Evolutionary conservation across 148 eudicot species (phyloP).

Genomic region (Linanthus parryae): DNA sequence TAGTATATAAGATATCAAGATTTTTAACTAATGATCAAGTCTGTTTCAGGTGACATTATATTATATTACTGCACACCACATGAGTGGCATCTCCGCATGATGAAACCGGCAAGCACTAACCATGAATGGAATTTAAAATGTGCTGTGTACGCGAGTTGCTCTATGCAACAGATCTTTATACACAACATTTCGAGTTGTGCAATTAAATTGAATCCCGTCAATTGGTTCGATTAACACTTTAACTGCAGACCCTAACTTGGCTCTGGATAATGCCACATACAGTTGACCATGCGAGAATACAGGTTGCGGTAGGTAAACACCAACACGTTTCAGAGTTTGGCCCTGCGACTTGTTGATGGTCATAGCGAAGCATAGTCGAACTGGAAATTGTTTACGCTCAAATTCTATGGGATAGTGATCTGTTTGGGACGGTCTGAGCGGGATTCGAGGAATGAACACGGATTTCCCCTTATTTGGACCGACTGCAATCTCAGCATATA

Average conservation of each 20-base stretch:
- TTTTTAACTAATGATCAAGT: too few species aligned
- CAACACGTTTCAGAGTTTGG: not conserved
- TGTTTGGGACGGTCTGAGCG: not conserved
- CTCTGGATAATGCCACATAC: not conserved
- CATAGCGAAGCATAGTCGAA: not conserved
- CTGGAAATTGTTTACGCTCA: not conserved
- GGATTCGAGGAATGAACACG: not conserved
- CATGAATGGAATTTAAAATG: too few species aligned
- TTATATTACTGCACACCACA: too few species aligned
- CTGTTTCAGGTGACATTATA: too few species aligned
- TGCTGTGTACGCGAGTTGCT: too few species aligned
- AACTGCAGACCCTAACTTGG: not conserved
- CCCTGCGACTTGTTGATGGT: slow-evolving; percentile 2
- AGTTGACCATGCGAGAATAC: slow-evolving; percentile 1
- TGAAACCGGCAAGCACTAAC: too few species aligned
- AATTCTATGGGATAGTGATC: not conserved
- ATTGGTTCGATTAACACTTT: not conserved
- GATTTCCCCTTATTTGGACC: not conserved
- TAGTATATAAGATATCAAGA: too few species aligned
- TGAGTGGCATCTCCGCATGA: too few species aligned
- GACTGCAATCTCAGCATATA: not conserved
- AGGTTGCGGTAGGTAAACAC: not conserved
- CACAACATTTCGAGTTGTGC: too few species aligned
- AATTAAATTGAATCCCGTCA: too few species aligned
- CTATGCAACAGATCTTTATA: too few species aligned